Percentiles rank a stretch among this genome's conserved stretches.
phyloP scores from a whole-genome alignment of 257 asterid species.

The Echium plantagineum region DNA sequence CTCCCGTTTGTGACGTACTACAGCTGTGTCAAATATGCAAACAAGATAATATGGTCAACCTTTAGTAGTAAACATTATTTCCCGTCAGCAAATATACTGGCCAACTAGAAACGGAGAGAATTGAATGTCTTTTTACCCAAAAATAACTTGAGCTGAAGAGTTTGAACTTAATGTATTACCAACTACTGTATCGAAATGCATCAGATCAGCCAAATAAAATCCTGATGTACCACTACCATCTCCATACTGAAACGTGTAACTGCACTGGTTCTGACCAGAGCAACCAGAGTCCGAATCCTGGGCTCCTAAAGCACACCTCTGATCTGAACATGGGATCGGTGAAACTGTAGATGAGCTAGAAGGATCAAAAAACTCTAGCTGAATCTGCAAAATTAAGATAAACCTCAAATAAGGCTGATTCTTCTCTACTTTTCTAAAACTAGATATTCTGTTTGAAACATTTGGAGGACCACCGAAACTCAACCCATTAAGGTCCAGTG shows the following conservation, averaged over 20 bases:
- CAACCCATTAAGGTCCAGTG: background rate
- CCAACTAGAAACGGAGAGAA: background rate
- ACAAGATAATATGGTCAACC: constrained; percentile 11
- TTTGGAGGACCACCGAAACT: background rate
- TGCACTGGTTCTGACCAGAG: constrained; percentile 47
- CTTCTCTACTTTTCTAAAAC: background rate
- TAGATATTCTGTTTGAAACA: background rate
- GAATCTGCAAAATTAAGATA: constrained; percentile 37
- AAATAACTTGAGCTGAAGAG: constrained; percentile 70
- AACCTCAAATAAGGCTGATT: background rate
- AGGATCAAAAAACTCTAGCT: constrained; percentile 79
- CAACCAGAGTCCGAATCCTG: constrained; percentile 59
- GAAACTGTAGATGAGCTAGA: constrained; percentile 55
- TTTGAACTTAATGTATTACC: constrained; percentile 50
- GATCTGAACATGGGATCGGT: constrained; percentile 63
- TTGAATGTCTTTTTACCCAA: constrained; percentile 52
- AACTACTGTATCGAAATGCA: constrained; percentile 51
- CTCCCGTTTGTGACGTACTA: constrained; percentile 92
- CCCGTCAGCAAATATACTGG: background rate
- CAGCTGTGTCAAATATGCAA: constrained; percentile 45
- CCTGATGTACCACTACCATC: constrained; percentile 98
- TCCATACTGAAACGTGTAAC: constrained; percentile 84
- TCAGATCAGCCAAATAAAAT: constrained; percentile 53
- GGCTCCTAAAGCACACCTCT: constrained; percentile 55
- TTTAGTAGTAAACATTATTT: background rate